phyloP scores from a whole-genome alignment of 2,329 filamentous ascomycete genomes.

The Aschersonia sp. region DNA sequence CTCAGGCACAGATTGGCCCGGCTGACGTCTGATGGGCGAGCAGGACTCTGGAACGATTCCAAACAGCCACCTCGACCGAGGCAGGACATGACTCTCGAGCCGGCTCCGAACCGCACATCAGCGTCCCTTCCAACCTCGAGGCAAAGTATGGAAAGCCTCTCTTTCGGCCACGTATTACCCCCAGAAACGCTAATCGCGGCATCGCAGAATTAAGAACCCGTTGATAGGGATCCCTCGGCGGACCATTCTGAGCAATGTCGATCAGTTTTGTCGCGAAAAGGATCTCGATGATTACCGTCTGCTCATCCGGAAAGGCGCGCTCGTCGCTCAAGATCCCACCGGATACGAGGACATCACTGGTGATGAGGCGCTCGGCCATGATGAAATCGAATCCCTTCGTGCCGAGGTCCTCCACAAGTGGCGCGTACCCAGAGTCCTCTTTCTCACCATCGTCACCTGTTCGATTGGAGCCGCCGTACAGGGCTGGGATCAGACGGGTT shows the following conservation, averaged over 20 bases:
- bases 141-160: conserved; percentile 22
- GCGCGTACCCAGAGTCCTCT: conserved; percentile 46
- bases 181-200: conserved; percentile 4
- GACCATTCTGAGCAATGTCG: conserved; percentile 38
- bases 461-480: conserved; percentile 59
- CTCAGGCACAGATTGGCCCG: not conserved
- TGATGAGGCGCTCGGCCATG: conserved; percentile 40
- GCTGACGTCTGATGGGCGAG: conserved; percentile 1
- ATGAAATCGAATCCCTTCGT: conserved; percentile 43
- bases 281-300: conserved; percentile 42
- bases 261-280: conserved; percentile 46
- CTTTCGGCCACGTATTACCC: not conserved
- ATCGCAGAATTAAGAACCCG: conserved; percentile 26
- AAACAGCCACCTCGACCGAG: conserved; percentile 18
- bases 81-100: conserved; percentile 17
- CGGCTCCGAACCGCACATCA: conserved; percentile 18
- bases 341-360: conserved; percentile 45
- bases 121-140: conserved; percentile 30
- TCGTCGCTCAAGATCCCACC: conserved; percentile 57
- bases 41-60: conserved; percentile 13
- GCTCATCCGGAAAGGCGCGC: conserved; percentile 52
- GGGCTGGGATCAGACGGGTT: conserved; percentile 54
- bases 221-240: conserved; percentile 36
- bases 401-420: conserved; percentile 55
- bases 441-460: conserved; percentile 52